Evolutionary conservation across 768 basidiomycete species (phyloP).

Genomic region (Pholiota microspora): DNA sequence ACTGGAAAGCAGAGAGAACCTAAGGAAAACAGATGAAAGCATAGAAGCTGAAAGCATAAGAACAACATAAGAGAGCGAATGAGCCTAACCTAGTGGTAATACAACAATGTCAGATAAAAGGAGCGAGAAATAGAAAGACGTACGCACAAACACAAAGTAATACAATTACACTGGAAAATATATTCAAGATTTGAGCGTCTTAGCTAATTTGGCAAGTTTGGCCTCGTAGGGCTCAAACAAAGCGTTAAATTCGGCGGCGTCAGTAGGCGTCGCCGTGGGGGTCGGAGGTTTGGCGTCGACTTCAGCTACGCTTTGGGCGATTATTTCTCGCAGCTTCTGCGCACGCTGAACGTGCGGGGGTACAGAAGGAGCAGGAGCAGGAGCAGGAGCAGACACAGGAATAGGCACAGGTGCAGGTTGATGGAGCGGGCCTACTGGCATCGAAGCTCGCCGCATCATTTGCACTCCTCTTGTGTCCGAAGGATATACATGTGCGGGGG

Average conservation of each 20-base stretch:
- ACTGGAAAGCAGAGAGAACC: too few species aligned
- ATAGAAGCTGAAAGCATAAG: too few species aligned
- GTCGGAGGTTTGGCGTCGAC: background rate
- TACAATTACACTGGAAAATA: background rate
- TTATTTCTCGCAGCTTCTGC: background rate
- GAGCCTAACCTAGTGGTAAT: too few species aligned
- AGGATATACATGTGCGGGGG: too few species aligned
- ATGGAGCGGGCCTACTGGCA: background rate
- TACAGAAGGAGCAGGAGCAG: background rate
- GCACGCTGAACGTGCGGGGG: background rate
- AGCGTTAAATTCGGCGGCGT: conserved; percentile 18
- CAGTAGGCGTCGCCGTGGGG: conserved; percentile 5
- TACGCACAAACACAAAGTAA: background rate
- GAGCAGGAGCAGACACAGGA: background rate
- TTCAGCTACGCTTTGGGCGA: background rate
- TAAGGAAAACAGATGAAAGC: too few species aligned
- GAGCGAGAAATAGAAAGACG: background rate
- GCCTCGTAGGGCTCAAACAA: conserved; percentile 19
- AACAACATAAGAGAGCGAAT: too few species aligned
- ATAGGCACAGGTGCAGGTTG: background rate
- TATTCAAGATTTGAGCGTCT: conserved; percentile 8
- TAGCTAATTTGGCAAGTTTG: conserved; percentile 12
- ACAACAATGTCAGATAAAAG: background rate
- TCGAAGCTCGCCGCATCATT: background rate
- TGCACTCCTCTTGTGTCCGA: background rate